Evolutionary conservation across 371 early-diverging fungal genomes (phyloP).

Genomic region (Zychaea mexicana): DNA sequence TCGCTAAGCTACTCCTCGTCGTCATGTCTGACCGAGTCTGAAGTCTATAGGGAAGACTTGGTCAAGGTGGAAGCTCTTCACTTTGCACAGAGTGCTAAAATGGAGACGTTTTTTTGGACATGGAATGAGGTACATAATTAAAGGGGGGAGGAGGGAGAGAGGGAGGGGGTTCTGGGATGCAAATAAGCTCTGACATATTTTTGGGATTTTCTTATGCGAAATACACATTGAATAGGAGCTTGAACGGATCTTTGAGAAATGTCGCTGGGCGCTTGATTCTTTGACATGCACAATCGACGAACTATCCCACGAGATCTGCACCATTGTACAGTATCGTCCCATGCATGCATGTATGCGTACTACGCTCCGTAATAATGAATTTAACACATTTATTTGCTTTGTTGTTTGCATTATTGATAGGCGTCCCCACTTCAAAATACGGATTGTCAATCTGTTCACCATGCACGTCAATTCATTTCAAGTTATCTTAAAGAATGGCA

Average conservation of each 20-base stretch:
- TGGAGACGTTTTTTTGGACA: conserved; percentile 3
- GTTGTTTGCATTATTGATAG: neutral
- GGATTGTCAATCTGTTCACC: neutral
- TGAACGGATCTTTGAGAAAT: neutral
- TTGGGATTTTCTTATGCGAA: no score
- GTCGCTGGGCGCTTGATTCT: neutral
- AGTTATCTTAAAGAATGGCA: conserved; percentile 8
- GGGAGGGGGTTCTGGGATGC: no score
- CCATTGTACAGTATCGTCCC: neutral
- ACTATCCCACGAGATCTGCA: conserved; percentile 1
- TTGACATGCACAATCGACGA: neutral
- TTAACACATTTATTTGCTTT: neutral
- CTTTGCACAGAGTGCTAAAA: neutral
- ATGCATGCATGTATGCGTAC: neutral
- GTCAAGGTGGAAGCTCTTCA: neutral
- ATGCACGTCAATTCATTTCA: conserved; percentile 8
- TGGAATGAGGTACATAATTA: conserved; percentile 9
- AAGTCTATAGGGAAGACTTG: neutral
- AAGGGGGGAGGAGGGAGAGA: no score
- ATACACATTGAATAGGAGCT: no score
- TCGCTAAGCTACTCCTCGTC: neutral
- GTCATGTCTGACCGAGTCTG: conserved; percentile 2
- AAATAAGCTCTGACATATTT: no score
- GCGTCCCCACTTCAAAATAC: conserved; percentile 5
- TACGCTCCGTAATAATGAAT: neutral